Conservation (phyloP, 345 rosid species). For the Syzygium oleosum region DNA sequence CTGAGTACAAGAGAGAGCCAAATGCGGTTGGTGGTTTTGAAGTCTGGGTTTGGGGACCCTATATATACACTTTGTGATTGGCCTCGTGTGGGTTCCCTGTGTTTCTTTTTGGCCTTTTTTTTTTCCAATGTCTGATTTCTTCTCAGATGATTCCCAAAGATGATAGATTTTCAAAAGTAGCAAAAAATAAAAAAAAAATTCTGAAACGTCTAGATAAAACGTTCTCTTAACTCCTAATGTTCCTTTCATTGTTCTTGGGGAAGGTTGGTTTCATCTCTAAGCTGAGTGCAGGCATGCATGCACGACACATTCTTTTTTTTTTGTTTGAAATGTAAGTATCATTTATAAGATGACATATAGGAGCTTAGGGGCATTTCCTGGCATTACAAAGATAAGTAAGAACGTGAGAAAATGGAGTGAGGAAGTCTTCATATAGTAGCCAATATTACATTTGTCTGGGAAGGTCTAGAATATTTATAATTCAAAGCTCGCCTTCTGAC, state of each 20-base stretch:
- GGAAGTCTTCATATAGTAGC: background rate
- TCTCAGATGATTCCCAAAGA: slow-evolving; percentile 14
- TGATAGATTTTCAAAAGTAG: slow-evolving; percentile 23
- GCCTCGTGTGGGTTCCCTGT: slow-evolving; percentile 8
- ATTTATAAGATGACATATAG: background rate
- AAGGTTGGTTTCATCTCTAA: slow-evolving; percentile 1
- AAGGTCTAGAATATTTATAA: background rate
- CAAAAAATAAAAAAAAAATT: background rate
- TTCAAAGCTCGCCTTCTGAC: background rate
- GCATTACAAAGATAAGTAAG: background rate
- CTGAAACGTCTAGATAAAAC: slow-evolving; percentile 13
- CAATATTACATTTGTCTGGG: background rate
- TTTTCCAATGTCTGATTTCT: slow-evolving; percentile 1
- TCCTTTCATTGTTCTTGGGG: background rate
- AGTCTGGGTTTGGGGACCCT: slow-evolving; percentile 14
- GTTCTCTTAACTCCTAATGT: background rate
- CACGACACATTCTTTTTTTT: background rate
- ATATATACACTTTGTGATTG: slow-evolving; percentile 20
- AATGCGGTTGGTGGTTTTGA: slow-evolving; percentile 17
- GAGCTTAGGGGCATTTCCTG: background rate
- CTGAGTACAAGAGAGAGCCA: background rate
- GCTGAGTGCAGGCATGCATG: slow-evolving; percentile 6
- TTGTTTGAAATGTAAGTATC: too few species aligned
- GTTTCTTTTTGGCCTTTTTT: background rate
- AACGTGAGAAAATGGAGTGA: background rate